Evolutionary conservation across 495 filamentous ascomycete species (phyloP), one percentile per base, ranked within the genome.

Genomic region (Bathelium albidoporum): DNA sequence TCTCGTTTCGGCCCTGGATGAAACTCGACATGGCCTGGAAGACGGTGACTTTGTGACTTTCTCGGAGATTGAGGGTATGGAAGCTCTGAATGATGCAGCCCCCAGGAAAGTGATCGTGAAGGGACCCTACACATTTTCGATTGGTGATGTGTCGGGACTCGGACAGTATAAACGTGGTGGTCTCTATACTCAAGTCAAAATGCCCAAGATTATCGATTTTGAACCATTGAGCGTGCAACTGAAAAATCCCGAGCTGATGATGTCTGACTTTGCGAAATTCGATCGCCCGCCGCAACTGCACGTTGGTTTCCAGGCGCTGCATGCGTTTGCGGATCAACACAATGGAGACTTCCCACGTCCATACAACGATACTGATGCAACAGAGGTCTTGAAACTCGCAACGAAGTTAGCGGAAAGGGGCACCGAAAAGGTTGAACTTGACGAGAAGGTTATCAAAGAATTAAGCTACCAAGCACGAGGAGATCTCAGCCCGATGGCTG

Each of bases 11-110:
- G 91, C 92, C 9, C 80, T 97, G 26, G 95, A 99, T 72, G 95
- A 99, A 75, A 95, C 89, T 2, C 83, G 95, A 61, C 95, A 99
- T 72, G 95, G 95, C 18, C 79, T 99, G 32, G 90, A 96, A 73
- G 94, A 97, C 81, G 95, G 94, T 5, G 95, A 99, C 70, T 94
- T 85, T 72, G 91, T 99, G 60, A 95, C 90, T 2, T 99, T 99
- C 71, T 86, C 86, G 2, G 95, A 97, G 75, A 75, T 99, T 53
- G 83, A 90, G 75, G 94, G 94, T 29, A 95, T 97, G 91, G 93
- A 96, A 62, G 86, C 74, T 20, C 75, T 97, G 59, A 98, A 97
- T 72, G 81, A 83, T 69, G 82, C 82, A 53, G 87, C 87, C 60
- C 92, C 92, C 39, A 85, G 87, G 62, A 95, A 96, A 76, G 78